Percentiles rank a stretch among this genome's conserved stretches.
phyloP scores from a whole-genome alignment of 1,139 yeast genomes.

The Suhomyces anneliseae region DNA sequence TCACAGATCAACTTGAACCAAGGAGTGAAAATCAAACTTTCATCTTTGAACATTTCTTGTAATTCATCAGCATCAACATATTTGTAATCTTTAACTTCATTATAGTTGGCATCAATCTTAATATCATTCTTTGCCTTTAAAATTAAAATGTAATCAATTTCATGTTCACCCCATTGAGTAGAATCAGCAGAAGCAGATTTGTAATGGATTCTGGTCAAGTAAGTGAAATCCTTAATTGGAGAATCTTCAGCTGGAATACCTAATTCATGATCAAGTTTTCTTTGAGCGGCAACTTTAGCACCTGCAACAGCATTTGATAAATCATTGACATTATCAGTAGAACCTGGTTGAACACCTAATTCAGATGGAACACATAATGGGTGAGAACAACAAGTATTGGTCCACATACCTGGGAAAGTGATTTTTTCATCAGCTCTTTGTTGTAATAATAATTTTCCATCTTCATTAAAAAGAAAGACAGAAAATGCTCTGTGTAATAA shows the following conservation, averaged over 20 bases:
- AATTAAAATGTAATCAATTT: slow-evolving; percentile 89
- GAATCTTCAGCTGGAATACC: slow-evolving; percentile 70
- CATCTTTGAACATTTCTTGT: slow-evolving; percentile 72
- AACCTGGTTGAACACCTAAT: slow-evolving; percentile 52
- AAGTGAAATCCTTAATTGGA: slow-evolving; percentile 71
- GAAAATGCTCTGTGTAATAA: slow-evolving; percentile 94
- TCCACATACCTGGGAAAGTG: slow-evolving; percentile 96
- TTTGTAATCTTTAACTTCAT: slow-evolving; percentile 80
- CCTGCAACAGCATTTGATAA: slow-evolving; percentile 62
- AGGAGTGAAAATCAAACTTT: slow-evolving; percentile 75
- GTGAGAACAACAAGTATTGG: slow-evolving; percentile 98
- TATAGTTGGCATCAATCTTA: slow-evolving; percentile 55
- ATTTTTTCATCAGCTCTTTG: slow-evolving; percentile 95
- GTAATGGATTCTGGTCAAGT: slow-evolving; percentile 91
- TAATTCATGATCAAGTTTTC: slow-evolving; percentile 89
- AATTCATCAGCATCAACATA: slow-evolving; percentile 73
- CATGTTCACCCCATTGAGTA: slow-evolving; percentile 97
- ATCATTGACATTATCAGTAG: slow-evolving; percentile 38
- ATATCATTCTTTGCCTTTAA: slow-evolving; percentile 61
- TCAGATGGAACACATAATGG: slow-evolving; percentile 85
- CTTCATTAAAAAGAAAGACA: slow-evolving; percentile 81
- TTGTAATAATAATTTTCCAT: slow-evolving; percentile 77
- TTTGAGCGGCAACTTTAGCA: slow-evolving; percentile 82
- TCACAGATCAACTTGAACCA: slow-evolving; percentile 98
- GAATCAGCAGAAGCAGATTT: slow-evolving; percentile 71